Percentiles rank a stretch among this genome's conserved stretches.
phyloP scores from a whole-genome alignment of 2,329 filamentous ascomycete genomes.

The Pseudopithomyces maydicus region DNA sequence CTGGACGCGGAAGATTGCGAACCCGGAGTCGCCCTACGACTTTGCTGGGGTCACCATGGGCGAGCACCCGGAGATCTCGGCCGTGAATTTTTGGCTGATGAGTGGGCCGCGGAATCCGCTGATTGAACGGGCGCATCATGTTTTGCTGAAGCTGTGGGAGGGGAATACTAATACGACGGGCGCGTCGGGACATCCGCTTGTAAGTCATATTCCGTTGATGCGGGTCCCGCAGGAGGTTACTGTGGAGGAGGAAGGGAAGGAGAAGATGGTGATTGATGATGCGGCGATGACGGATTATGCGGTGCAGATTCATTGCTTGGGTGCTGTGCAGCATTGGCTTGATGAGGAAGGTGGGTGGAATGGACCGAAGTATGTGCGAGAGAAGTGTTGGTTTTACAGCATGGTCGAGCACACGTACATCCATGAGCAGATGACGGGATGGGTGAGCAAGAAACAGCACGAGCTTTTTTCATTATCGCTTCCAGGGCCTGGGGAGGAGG shows the following conservation, averaged over 20 bases:
- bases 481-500: conserved; percentile 46
- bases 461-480: conserved; percentile 55
- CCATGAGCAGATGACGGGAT: conserved; percentile 56
- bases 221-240: conserved; percentile 40
- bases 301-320: conserved; percentile 60
- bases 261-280: conserved; percentile 44
- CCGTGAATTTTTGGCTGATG: conserved; percentile 30
- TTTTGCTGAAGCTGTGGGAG: conserved; percentile 60
- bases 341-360: conserved; percentile 60
- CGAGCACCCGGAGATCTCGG: conserved; percentile 19
- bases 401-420: conserved; percentile 26
- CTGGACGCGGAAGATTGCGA: conserved; percentile 57
- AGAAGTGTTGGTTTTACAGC: conserved; percentile 34
- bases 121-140: conserved; percentile 54
- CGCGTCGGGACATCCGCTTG: conserved; percentile 56
- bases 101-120: conserved; percentile 51
- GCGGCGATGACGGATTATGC: conserved; percentile 61
- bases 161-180: conserved; percentile 45
- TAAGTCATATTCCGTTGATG: conserved; percentile 56
- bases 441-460: conserved; percentile 57
- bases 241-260: conserved; percentile 42
- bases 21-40: conserved; percentile 53
- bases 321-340: conserved; percentile 57
- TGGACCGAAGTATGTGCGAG: conserved; percentile 56
- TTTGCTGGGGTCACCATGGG: conserved; percentile 33